Evolutionary conservation across 331 rosid genomes (phyloP).

Genomic region (Malus hybrid): DNA sequence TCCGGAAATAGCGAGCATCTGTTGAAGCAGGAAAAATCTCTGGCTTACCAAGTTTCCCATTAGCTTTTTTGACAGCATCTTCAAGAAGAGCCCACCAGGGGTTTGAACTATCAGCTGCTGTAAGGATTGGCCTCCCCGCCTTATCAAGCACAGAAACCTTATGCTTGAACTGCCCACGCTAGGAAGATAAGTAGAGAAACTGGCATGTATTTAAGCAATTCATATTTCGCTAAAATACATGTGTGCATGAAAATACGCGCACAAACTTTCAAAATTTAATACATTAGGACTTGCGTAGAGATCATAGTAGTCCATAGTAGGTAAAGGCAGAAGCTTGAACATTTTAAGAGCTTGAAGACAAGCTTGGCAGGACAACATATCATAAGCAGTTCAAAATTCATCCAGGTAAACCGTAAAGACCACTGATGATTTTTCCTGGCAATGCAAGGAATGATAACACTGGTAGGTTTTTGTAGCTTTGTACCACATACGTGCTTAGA

Average conservation of each 20-base stretch:
- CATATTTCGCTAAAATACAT: no score
- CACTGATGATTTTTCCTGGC: background rate
- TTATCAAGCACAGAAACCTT: slow-evolving; percentile 32
- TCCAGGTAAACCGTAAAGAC: background rate
- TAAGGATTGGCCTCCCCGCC: slow-evolving; percentile 50
- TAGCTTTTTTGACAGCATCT: slow-evolving; percentile 59
- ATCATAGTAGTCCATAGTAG: background rate
- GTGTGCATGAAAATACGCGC: background rate
- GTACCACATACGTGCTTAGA: background rate
- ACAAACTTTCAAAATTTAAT: background rate
- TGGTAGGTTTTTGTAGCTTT: background rate
- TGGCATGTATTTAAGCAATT: no score
- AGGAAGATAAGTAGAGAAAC: slow-evolving; percentile 8
- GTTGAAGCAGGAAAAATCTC: slow-evolving; percentile 83
- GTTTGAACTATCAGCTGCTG: slow-evolving; percentile 64
- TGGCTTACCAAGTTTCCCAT: slow-evolving; percentile 78
- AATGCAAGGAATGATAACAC: background rate
- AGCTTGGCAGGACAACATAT: background rate
- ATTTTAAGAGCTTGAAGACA: background rate
- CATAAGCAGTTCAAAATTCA: background rate
- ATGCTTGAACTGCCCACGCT: slow-evolving; percentile 68
- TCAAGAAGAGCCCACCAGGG: slow-evolving; percentile 85
- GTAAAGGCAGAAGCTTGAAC: background rate
- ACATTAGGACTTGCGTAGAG: background rate
- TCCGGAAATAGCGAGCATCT: slow-evolving; percentile 78